Evolutionary conservation across 1,284 basidiomycete genomes (phyloP).

Genomic region (Schizophyllum amplum): DNA sequence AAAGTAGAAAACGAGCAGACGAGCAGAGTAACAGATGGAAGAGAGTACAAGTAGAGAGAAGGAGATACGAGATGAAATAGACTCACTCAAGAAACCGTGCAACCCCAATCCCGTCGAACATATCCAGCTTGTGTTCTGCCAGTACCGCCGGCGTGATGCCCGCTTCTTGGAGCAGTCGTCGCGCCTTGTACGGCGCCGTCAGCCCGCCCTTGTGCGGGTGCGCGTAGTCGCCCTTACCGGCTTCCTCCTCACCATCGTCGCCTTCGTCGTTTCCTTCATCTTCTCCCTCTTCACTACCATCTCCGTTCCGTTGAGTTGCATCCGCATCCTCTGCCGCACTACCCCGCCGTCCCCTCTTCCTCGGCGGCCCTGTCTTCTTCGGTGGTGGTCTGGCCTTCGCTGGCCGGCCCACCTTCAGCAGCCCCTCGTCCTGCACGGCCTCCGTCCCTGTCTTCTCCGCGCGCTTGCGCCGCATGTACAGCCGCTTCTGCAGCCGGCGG

Average conservation of each 20-base stretch:
- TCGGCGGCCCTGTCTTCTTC: slow-evolving; percentile 22
- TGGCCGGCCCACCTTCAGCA: slow-evolving; percentile 42
- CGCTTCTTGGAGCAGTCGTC: neutral
- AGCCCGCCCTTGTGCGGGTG: slow-evolving; percentile 1
- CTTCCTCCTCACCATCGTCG: neutral
- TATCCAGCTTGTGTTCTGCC: neutral
- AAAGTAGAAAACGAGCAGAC: neutral
- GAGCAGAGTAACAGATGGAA: neutral
- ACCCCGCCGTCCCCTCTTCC: slow-evolving; percentile 12
- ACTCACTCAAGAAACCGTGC: neutral
- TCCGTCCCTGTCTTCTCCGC: slow-evolving; percentile 36
- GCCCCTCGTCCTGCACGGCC: slow-evolving; percentile 22
- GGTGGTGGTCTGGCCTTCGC: slow-evolving; percentile 15
- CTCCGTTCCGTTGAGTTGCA: neutral
- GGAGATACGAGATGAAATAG: neutral
- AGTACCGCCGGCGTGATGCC: neutral
- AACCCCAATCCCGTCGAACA: neutral
- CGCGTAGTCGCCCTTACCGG: neutral
- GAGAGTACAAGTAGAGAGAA: neutral
- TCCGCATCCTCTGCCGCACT: slow-evolving; percentile 6
- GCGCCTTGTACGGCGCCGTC: neutral
- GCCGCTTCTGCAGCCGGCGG: slow-evolving; percentile 48
- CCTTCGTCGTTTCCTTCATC: neutral
- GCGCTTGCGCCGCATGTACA: slow-evolving; percentile 67
- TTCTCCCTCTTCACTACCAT: neutral